Conservation (phyloP, 768 basidiomycete species). For the Termitomyces sp. region DNA sequence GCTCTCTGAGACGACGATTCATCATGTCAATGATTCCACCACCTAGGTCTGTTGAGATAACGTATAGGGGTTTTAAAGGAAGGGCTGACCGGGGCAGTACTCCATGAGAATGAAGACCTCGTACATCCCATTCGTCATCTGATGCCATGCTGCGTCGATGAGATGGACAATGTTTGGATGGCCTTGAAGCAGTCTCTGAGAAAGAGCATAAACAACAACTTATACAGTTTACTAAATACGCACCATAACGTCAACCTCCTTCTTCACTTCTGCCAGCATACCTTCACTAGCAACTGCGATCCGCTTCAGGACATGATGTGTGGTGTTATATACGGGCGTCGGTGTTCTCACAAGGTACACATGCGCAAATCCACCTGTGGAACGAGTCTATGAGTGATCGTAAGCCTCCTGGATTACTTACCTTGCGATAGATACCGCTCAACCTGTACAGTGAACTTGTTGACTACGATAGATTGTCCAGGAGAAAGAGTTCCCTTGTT, state of each 20-base stretch:
- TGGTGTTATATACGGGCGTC: slow-evolving; percentile 83
- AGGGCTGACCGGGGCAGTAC: slow-evolving; percentile 75
- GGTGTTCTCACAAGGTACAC: slow-evolving; percentile 93
- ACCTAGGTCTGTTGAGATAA: slow-evolving; percentile 40
- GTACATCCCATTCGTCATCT: slow-evolving; percentile 75
- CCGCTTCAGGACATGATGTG: slow-evolving; percentile 94
- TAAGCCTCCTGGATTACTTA: slow-evolving; percentile 22
- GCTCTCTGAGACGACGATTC: slow-evolving; percentile 92
- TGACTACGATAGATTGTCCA: slow-evolving; percentile 87
- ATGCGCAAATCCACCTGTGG: slow-evolving; percentile 91
- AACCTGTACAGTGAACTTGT: slow-evolving; percentile 85
- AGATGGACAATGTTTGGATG: slow-evolving; percentile 96
- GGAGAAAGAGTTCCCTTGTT: slow-evolving; percentile 69
- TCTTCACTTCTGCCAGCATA: slow-evolving; percentile 91
- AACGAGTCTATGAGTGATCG: slow-evolving; percentile 11
- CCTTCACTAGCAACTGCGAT: slow-evolving; percentile 89
- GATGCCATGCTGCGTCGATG: slow-evolving; percentile 91
- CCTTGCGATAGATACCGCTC: slow-evolving; percentile 97
- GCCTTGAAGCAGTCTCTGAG: slow-evolving; percentile 81
- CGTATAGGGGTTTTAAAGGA: background rate
- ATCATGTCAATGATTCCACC: slow-evolving; percentile 99
- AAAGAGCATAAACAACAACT: slow-evolving; percentile 22
- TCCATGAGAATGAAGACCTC: slow-evolving; percentile 99
- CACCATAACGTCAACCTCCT: slow-evolving; percentile 99
- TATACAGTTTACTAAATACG: slow-evolving; percentile 15